Percentiles rank a stretch among this genome's conserved stretches.
These are phyloP conservation scores for Hemisphaericaspora subhashii DNA, from an alignment of 1,139 yeast species.

Conservation along the genomic window DNA sequence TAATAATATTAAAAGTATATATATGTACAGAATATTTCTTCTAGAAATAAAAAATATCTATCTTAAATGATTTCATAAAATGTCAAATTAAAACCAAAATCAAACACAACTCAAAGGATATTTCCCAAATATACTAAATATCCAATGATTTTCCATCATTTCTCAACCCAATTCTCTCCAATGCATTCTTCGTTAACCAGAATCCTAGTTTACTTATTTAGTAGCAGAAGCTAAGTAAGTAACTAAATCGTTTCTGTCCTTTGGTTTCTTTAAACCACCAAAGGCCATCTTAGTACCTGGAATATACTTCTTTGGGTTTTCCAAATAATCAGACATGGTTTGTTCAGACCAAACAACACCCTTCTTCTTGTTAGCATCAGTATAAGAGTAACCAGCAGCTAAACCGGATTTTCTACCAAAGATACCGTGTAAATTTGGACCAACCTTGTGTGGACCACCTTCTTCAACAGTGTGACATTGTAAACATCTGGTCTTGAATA, in stretches of 20 bases:
- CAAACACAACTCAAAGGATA: too few species aligned
- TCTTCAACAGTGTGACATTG: conserved; percentile 97
- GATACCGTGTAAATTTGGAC: conserved; percentile 96
- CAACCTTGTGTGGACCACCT: conserved; percentile 98
- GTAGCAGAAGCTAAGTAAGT: conserved; percentile 84
- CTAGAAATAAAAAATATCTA: conserved; percentile 2
- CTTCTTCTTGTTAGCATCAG: conserved; percentile 98
- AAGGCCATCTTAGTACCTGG: conserved; percentile 99
- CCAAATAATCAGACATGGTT: conserved; percentile 91
- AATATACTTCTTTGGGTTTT: conserved; percentile 99
- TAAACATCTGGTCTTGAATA: conserved; percentile 97
- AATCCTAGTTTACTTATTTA: conserved; percentile 11
- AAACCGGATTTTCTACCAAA: conserved; percentile 90
- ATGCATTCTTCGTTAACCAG: not conserved
- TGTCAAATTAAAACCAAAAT: not conserved
- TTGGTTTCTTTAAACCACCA: conserved; percentile 98
- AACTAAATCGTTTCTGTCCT: conserved; percentile 96
- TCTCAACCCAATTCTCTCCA: too few species aligned
- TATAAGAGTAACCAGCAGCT: conserved; percentile 92
- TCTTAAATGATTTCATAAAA: not conserved
- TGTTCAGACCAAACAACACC: conserved; percentile 87
- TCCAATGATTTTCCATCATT: too few species aligned
- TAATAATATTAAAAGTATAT: not conserved
- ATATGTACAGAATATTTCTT: conserved; percentile 3
- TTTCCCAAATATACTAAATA: too few species aligned